Evolutionary conservation across 2,329 filamentous ascomycete genomes (phyloP).

Genomic region (Ophiostoma fasciatum): DNA sequence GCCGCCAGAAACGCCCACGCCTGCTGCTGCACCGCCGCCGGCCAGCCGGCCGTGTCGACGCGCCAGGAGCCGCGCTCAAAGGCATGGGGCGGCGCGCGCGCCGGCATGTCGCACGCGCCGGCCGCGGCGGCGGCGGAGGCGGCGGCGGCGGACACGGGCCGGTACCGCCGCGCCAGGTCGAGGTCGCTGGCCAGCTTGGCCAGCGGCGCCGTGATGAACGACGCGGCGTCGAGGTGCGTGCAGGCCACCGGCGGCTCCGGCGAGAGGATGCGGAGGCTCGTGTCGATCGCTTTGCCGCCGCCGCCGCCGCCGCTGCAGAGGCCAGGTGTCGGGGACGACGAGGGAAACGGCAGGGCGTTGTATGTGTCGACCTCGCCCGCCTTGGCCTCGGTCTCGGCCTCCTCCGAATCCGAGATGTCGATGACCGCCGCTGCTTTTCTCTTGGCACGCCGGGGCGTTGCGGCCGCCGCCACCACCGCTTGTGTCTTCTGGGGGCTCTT

Average conservation of each 20-base stretch:
- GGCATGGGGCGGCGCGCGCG: slow-evolving; percentile 27
- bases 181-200: slow-evolving; percentile 36
- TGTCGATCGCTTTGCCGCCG: too few species aligned
- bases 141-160: too few species aligned
- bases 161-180: slow-evolving; percentile 37
- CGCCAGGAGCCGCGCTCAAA: slow-evolving; percentile 72
- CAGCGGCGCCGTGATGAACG: slow-evolving; percentile 42
- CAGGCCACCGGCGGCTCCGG: slow-evolving; percentile 36
- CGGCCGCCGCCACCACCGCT: too few species aligned
- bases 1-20: slow-evolving; percentile 50
- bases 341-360: too few species aligned
- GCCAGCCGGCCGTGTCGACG: slow-evolving; percentile 44
- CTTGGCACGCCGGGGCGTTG: too few species aligned
- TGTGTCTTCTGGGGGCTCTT: too few species aligned
- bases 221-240: slow-evolving; percentile 25
- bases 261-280: slow-evolving; percentile 33
- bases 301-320: too few species aligned
- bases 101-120: background rate
- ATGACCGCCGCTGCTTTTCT: too few species aligned
- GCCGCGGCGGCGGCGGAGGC: too few species aligned
- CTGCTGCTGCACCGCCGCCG: slow-evolving; percentile 26
- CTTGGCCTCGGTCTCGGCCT: too few species aligned
- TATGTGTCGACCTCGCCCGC: too few species aligned
- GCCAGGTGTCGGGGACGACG: slow-evolving; percentile 1
- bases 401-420: too few species aligned